Conservation (phyloP, 169 alveolate genomes). For the Plasmodium yoelii region DNA sequence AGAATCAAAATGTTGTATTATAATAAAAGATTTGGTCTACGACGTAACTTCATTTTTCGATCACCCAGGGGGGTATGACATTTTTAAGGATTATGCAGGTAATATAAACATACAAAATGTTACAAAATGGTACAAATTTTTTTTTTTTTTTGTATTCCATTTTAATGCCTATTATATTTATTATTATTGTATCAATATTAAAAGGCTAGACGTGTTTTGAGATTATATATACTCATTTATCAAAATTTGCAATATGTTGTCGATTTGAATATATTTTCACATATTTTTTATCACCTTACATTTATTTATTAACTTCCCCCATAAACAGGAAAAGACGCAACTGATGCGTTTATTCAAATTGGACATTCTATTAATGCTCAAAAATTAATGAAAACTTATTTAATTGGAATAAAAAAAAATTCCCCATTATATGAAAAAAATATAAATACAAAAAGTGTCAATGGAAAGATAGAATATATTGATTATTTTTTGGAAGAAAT, state of each 20-base stretch:
- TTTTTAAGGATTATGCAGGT: constrained; percentile 62
- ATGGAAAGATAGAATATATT: constrained; percentile 45
- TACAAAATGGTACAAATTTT: too few relatives aligned
- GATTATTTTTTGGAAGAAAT: constrained; percentile 59
- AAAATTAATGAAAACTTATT: constrained; percentile 55
- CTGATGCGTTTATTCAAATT: constrained; percentile 34
- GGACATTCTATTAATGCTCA: constrained; percentile 69
- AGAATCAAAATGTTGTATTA: constrained; percentile 57
- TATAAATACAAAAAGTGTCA: constrained; percentile 22
- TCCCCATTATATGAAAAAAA: constrained; percentile 36
- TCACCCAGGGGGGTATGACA: constrained; percentile 75
- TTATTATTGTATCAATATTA: neutral
- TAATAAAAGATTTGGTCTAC: constrained; percentile 60
- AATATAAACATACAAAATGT: neutral
- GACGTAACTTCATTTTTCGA: constrained; percentile 74
- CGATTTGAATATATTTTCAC: neutral
- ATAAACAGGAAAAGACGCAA: constrained; percentile 67
- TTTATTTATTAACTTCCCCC: neutral
- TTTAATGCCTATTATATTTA: neutral
- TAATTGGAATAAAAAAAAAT: constrained; percentile 58
- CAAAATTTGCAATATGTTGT: too few relatives aligned
- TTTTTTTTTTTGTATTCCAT: neutral
- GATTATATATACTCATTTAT: too few relatives aligned
- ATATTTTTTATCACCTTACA: neutral
- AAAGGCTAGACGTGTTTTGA: too few relatives aligned